Evolutionary conservation across 179 eudicot genomes (phyloP), one percentile per base, ranked within the genome.

Genomic region (Camellia oleifera): DNA sequence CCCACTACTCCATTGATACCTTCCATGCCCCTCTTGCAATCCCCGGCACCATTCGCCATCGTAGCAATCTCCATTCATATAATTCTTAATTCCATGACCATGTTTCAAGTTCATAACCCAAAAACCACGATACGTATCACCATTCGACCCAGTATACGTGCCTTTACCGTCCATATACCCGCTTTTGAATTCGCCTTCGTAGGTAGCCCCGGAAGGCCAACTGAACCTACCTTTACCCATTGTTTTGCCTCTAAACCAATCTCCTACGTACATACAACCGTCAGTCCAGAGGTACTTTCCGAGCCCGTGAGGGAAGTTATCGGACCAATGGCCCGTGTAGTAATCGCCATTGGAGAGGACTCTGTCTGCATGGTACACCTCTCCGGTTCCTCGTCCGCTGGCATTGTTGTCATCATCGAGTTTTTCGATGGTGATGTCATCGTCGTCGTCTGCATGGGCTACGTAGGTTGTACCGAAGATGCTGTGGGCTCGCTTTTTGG

Each of bases 161-260:
- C 99, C 99, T 65, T 83, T 85, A 0, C 99, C 99, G 69, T 95
- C 95, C 95, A 95, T 94, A 64, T 84, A 93, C 1, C 99, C 98
- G 60, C 83, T 84, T 57, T 89, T 92, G 78, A 95, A 95, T 50
- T 90, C 93, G 0, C 99, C 99, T 26, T 95, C 97, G 77, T 95
- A 95, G 57, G 89, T 85, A 0, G 99, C 93, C 4, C 99, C 99
- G 2, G 91, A 88, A 42, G 99, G 98, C 99, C 99, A 94, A 58
- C 84, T 90, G 68, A 95, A 95, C 52, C 82, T 84, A 4, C 98
- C 98, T 73, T 83, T 91, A 0, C 98, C 99, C 85, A 83, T 89
- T 0, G 87, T 92, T 54, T 91, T 94, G 58, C 99, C 99, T 50
- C 84, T 78, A 2, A 20, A 77, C 99, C 99, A 95, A 17, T 92